A percentile compares a stretch with the other conserved stretches of the same genome.
Evolutionary conservation across 495 filamentous ascomycete genomes (phyloP).

Genomic region (Trichoderma orchidacearum): DNA sequence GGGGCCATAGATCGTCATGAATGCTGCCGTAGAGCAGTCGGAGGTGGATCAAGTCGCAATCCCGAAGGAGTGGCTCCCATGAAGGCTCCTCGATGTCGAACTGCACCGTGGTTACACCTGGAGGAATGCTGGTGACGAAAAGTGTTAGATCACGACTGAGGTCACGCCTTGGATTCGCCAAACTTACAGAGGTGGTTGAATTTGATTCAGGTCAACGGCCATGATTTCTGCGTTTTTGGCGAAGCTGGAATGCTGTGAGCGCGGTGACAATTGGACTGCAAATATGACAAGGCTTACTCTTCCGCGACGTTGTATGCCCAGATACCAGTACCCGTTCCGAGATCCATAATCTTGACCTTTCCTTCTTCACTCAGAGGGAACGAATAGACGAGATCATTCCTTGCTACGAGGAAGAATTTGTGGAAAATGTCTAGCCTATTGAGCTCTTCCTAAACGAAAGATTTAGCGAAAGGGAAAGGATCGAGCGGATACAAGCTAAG

Average conservation of each 20-base stretch:
- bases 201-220: constrained; percentile 66
- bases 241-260: neutral
- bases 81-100: constrained; percentile 76
- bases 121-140: constrained; percentile 43
- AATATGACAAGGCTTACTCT: constrained; percentile 36
- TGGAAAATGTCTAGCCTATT: constrained; percentile 71
- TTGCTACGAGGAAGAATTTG: constrained; percentile 53
- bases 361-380: constrained; percentile 7
- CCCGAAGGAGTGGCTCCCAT: constrained; percentile 52
- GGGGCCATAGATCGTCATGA: constrained; percentile 48
- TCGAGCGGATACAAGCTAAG: neutral
- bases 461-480: no score
- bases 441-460: constrained; percentile 42
- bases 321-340: constrained; percentile 83
- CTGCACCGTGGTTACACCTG: constrained; percentile 54
- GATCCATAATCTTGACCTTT: constrained; percentile 52
- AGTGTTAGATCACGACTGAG: neutral
- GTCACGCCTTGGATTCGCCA: constrained; percentile 1
- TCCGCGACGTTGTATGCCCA: constrained; percentile 77
- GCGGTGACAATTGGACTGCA: neutral
- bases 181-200: constrained; percentile 59
- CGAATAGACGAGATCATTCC: constrained; percentile 36
- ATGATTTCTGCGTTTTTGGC: constrained; percentile 34
- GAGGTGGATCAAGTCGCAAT: constrained; percentile 80
- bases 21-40: constrained; percentile 74